Base-by-base conservation (phyloP, 202 grass and related monocot species). In the Zizania palustris region DNA sequence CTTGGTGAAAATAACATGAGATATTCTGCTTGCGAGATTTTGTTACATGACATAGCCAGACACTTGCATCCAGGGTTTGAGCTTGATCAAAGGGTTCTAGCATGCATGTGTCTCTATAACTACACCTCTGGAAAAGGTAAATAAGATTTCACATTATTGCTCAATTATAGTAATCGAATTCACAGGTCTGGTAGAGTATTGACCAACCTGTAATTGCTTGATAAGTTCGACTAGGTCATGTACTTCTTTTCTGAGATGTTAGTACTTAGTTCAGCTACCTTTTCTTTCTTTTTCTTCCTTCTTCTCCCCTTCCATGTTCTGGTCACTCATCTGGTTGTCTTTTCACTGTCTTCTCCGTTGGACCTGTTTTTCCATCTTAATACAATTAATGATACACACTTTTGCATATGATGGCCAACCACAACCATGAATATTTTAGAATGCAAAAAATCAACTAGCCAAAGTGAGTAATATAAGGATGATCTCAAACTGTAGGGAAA, bases 41-140 rank as follows among this genome's bases (percentile, higher is more conserved):
- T 98, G 57, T 79, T 98, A 53, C 45, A 68, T 87, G 87, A 98
- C 67, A 82, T 90, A 74, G 77, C 83, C 39, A 63, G 60, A n/a
- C 85, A 90, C 87, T 83, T 98, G 67, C 91, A 95, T 86, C 89
- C 95, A 42, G 87, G 95, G 44, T 90, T 80, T 56, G 85, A 95
- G 44, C 87, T 95, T 77, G 91, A 92, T 9, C 91, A 98, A 84
- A 88, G 91, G 67, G 66, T 95, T 81, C 72, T 98, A 48, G 85
- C 91, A 58, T 98, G 95, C 50, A 84, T 95, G 82, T 98, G 80
- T 58, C 71, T 98, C 9, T 98, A 98, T 62, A 98, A 92, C 59
- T 98, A 88, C 81, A 95, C 95, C 38, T 92, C 87, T 76, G 95
- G 91, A 69, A 98, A 95, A 98, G 95, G 95, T 98, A 94, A 75